Base-by-base conservation (phyloP, 352 stramenopile genomes). In the Globisporangium echinulatum region DNA sequence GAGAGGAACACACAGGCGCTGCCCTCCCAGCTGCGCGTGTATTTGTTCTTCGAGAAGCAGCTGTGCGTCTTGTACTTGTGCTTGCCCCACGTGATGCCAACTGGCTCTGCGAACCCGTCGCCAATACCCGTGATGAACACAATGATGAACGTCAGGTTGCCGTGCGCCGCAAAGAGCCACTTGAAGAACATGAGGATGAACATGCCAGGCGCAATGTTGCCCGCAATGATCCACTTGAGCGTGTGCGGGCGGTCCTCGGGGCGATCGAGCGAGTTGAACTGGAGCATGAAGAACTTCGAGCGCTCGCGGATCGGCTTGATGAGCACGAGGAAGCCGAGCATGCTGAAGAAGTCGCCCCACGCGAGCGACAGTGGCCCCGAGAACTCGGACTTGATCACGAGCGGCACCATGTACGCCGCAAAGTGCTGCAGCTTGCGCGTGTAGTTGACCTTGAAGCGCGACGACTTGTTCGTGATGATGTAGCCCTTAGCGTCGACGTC, bases 401-500 rank as follows among this genome's bases (percentile, higher is more conserved):
- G 66, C 46, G 85, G 85, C 55, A 92, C 79, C 68, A 92, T 77
- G 67, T 92, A 94, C 8, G 85, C 85, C 0, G 85, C 85, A 25
- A 94, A 85, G 52, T 90, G 79, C 72, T 92, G 82, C 48, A 94
- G 64, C 70, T 94, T 94, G 17, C 85, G 79, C 7, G 85, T 94
- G 75, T 94, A 94, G 74, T 94, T 94, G 57, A 94, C 85, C 67
- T 94, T 94, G 74, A 94, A 94, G 40, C 58, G 71, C 37, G 85
- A 94, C 60, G 70, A 85, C 66, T 83, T 86, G 67, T 91, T 88
- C 37, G 85, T 94, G 67, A 94, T 88, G 53, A 94, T 88, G 71
- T 94, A 94, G 9, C 82, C 85, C 54, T 82, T 80, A 37, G 85
- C 75, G 56, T 94, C 82, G 1, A 94, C 85, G 38, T 81, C 75